Evolutionary conservation across 441 rosid species (phyloP).

Genomic region (Populus hybrid): DNA sequence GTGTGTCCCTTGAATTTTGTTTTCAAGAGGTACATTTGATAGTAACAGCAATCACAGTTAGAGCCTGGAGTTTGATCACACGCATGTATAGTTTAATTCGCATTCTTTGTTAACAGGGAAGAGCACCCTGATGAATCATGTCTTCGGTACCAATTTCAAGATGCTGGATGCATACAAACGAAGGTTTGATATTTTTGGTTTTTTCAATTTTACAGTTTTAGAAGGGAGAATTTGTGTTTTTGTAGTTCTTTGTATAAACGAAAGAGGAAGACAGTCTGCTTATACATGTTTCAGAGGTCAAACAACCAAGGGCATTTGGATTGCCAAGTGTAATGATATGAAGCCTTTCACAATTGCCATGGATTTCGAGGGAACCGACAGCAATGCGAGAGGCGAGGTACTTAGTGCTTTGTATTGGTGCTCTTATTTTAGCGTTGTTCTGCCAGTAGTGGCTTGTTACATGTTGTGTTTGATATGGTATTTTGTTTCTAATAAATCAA

Average conservation of each 20-base stretch:
- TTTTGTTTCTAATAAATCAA: background rate
- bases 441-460: background rate
- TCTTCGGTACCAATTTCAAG: slow-evolving; percentile 68
- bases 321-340: slow-evolving; percentile 68
- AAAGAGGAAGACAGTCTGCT: background rate
- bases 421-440: background rate
- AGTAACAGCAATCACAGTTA: background rate
- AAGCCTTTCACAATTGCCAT: slow-evolving; percentile 81
- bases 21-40: background rate
- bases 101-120: slow-evolving; percentile 44
- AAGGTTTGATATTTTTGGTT: slow-evolving; percentile 23
- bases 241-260: background rate
- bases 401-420: background rate
- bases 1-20: background rate
- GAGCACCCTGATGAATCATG: slow-evolving; percentile 88
- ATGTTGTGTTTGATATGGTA: background rate
- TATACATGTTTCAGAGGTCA: slow-evolving; percentile 25
- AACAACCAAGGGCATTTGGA: slow-evolving; percentile 56
- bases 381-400: slow-evolving; percentile 98
- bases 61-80: background rate
- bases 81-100: background rate
- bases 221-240: background rate
- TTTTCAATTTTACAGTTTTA: slow-evolving; percentile 7
- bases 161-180: slow-evolving; percentile 61
- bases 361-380: slow-evolving; percentile 98